These are phyloP conservation scores for Aquilaria sinensis DNA, from an alignment of 345 rosid species.

Conservation along the genomic window DNA sequence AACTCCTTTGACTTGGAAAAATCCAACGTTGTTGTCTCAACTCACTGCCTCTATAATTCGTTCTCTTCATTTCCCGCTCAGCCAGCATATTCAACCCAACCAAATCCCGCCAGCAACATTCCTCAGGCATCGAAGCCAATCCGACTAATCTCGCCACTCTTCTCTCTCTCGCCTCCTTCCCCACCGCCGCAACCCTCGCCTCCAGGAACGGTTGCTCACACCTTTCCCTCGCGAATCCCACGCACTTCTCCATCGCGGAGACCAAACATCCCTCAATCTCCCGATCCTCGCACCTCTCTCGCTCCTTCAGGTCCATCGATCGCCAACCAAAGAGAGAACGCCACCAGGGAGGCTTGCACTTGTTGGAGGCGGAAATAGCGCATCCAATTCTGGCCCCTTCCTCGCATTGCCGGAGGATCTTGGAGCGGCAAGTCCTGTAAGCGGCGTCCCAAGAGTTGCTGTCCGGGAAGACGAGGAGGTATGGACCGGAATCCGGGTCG, in stretches of 20 bases:
- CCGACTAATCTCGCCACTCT: constrained; percentile 31
- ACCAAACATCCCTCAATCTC: constrained; percentile 62
- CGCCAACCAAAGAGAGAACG: constrained; percentile 24
- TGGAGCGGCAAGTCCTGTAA: constrained; percentile 36
- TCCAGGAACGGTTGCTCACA: constrained; percentile 48
- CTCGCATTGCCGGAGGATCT: constrained; percentile 61
- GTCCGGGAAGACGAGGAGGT: constrained; percentile 64
- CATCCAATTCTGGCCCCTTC: constrained; percentile 79
- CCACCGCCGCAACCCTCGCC: constrained; percentile 49
- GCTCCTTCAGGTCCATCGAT: constrained; percentile 38
- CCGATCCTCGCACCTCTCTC: constrained; percentile 71
- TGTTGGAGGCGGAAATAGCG: constrained; percentile 65
- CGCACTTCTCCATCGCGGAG: constrained; percentile 61
- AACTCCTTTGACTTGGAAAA: too few relatives aligned
- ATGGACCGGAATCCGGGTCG: constrained; percentile 34
- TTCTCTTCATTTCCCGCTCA: constrained; percentile 17
- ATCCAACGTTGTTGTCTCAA: constrained; percentile 7
- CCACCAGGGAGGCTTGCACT: constrained; percentile 90
- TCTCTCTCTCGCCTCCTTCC: constrained; percentile 11
- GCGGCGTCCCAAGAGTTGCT: constrained; percentile 57
- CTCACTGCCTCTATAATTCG: constrained; percentile 40
- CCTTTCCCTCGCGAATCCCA: constrained; percentile 50
- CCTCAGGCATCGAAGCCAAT: constrained; percentile 37
- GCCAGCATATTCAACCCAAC: constrained; percentile 18
- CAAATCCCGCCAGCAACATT: constrained; percentile 21